Conservation (phyloP, 148 eudicot genomes). For the Hydrangea macrophylla region DNA sequence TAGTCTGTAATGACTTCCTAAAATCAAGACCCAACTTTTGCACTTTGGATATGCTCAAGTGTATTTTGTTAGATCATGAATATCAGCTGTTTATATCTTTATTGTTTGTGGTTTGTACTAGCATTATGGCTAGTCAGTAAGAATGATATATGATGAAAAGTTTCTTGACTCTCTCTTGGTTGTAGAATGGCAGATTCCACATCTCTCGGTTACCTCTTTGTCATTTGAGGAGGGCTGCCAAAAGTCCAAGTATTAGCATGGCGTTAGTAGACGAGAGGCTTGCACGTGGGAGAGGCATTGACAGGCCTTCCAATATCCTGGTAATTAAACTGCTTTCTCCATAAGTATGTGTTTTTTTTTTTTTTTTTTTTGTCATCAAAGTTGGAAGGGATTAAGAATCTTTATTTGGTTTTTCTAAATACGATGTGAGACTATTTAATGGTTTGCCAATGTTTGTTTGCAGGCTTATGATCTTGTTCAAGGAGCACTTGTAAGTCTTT, state of each 20-base stretch:
- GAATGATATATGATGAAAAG: too few relatives aligned
- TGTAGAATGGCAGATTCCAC: slow-evolving; percentile 27
- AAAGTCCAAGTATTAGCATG: slow-evolving; percentile 34
- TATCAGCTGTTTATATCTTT: too few relatives aligned
- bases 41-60: too few relatives aligned
- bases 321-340: slow-evolving; percentile 30
- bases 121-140: too few relatives aligned
- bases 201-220: slow-evolving; percentile 24
- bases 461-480: slow-evolving; percentile 92
- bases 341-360: neutral
- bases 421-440: neutral
- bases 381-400: neutral
- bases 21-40: too few relatives aligned
- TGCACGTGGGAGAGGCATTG: slow-evolving; percentile 24
- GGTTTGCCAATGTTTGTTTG: slow-evolving; percentile 24
- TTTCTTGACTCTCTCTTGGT: neutral
- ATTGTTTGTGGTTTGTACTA: too few relatives aligned
- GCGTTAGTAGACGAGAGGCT: slow-evolving; percentile 48
- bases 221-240: slow-evolving; percentile 28
- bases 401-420: neutral
- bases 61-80: too few relatives aligned
- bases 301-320: slow-evolving; percentile 63
- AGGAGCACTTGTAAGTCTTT: slow-evolving; percentile 75
- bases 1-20: too few relatives aligned
- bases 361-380: slow-evolving; percentile 5